phyloP scores from a whole-genome alignment of 768 basidiomycete species.

The Termitomyces sp. region DNA sequence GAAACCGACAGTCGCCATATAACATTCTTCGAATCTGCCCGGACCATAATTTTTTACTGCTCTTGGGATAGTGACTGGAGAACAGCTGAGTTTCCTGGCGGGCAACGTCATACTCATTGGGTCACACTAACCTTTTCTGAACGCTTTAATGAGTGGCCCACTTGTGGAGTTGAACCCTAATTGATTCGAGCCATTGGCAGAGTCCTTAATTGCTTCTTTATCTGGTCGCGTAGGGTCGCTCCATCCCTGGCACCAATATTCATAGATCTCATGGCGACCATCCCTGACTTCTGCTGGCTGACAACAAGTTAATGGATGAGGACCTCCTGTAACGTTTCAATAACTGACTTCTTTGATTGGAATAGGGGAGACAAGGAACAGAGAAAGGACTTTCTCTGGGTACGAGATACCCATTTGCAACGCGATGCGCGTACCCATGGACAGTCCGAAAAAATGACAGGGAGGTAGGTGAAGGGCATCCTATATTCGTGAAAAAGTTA shows the following conservation, averaged over 20 bases:
- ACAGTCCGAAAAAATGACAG: constrained; percentile 35
- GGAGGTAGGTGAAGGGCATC: constrained; percentile 31
- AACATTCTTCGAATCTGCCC: constrained; percentile 25
- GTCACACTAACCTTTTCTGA: constrained; percentile 3
- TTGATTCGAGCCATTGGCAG: constrained; percentile 13
- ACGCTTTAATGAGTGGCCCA: constrained; percentile 21
- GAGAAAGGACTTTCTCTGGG: constrained; percentile 29
- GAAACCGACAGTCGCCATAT: constrained; percentile 28
- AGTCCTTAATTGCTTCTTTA: constrained; percentile 1
- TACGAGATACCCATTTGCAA: constrained; percentile 28
- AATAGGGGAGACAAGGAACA: constrained; percentile 32
- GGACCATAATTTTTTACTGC: constrained; percentile 21
- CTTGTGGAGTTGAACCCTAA: constrained; percentile 27
- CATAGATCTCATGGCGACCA: constrained; percentile 31
- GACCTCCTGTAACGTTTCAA: neutral
- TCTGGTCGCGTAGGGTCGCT: constrained; percentile 1
- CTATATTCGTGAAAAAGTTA: constrained; percentile 14
- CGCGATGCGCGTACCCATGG: constrained; percentile 31
- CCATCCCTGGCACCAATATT: constrained; percentile 9
- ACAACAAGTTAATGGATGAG: neutral
- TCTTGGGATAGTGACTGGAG: constrained; percentile 17
- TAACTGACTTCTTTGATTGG: constrained; percentile 28
- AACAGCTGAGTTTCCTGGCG: constrained; percentile 16
- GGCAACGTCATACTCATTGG: neutral
- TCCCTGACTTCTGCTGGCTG: constrained; percentile 28